These are phyloP conservation scores for Hymenoscyphus fructigenus DNA, from an alignment of 2,329 filamentous ascomycete species.

Conservation along the genomic window DNA sequence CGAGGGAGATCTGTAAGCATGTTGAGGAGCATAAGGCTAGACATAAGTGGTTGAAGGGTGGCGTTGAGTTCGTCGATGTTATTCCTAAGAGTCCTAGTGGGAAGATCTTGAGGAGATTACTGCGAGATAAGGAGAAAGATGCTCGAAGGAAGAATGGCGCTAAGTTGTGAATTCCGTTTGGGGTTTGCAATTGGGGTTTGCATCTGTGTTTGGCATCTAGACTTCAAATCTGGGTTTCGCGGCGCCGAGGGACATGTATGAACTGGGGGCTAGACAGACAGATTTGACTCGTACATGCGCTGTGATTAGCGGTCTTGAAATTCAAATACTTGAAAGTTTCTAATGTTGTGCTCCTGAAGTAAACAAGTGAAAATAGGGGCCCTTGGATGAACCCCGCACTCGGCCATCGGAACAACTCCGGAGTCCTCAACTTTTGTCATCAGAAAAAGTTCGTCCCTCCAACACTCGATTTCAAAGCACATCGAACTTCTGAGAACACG, in stretches of 20 bases:
- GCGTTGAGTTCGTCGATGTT: conserved; percentile 61
- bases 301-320: background rate
- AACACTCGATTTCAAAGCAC: conserved; percentile 25
- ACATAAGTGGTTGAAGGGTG: conserved; percentile 67
- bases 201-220: too few relatives aligned
- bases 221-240: background rate
- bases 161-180: conserved; percentile 56
- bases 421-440: conserved; percentile 16
- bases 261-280: background rate
- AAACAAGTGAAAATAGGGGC: background rate
- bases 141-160: conserved; percentile 61
- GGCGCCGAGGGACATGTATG: background rate
- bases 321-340: background rate
- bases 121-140: conserved; percentile 74
- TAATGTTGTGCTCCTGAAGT: background rate
- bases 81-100: conserved; percentile 74
- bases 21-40: conserved; percentile 66
- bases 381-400: background rate
- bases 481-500: conserved; percentile 15
- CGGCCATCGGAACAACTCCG: conserved; percentile 4
- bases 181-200: too few relatives aligned
- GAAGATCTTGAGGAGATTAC: conserved; percentile 67
- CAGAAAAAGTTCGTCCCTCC: conserved; percentile 17
- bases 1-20: conserved; percentile 54
- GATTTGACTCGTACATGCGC: background rate